A percentile compares a stretch with the other conserved stretches of the same genome.
These are phyloP conservation scores for Penicillium nordicum DNA, from an alignment of 2,329 filamentous ascomycete genomes.

Conservation along the genomic window DNA sequence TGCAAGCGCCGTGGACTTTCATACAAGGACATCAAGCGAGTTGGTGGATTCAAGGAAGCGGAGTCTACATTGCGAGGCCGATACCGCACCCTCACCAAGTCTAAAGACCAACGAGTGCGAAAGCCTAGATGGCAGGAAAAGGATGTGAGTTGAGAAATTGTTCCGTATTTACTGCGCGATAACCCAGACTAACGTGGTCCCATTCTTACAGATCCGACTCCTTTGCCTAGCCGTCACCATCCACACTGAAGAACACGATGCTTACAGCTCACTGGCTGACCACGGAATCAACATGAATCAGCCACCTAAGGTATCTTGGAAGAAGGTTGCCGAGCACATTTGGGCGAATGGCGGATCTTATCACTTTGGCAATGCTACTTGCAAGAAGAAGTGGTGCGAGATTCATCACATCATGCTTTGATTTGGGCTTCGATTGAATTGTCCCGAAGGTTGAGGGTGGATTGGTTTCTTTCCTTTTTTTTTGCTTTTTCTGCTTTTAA, in stretches of 20 bases:
- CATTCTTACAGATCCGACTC: slow-evolving; percentile 34
- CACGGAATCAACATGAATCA: slow-evolving; percentile 7
- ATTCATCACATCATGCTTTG: slow-evolving; percentile 30
- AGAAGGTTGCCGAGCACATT: slow-evolving; percentile 56
- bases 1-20: slow-evolving; percentile 43
- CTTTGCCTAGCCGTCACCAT: slow-evolving; percentile 40
- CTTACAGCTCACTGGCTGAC: neutral
- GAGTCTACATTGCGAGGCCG: slow-evolving; percentile 49
- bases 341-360: slow-evolving; percentile 53
- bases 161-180: neutral
- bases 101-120: slow-evolving; percentile 44
- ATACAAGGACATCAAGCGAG: slow-evolving; percentile 48
- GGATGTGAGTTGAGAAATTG: slow-evolving; percentile 38
- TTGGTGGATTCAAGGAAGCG: slow-evolving; percentile 44
- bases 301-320: slow-evolving; percentile 55
- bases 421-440: neutral
- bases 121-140: slow-evolving; percentile 44
- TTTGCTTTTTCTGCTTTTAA: neutral
- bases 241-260: slow-evolving; percentile 14
- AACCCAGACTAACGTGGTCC: neutral
- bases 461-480: neutral
- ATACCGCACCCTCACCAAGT: slow-evolving; percentile 47
- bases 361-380: slow-evolving; percentile 59
- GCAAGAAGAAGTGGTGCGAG: slow-evolving; percentile 60
- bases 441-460: too few relatives aligned